Base-by-base conservation (phyloP, 805 yeast genomes). In the Pichia nanzhaoensis region DNA sequence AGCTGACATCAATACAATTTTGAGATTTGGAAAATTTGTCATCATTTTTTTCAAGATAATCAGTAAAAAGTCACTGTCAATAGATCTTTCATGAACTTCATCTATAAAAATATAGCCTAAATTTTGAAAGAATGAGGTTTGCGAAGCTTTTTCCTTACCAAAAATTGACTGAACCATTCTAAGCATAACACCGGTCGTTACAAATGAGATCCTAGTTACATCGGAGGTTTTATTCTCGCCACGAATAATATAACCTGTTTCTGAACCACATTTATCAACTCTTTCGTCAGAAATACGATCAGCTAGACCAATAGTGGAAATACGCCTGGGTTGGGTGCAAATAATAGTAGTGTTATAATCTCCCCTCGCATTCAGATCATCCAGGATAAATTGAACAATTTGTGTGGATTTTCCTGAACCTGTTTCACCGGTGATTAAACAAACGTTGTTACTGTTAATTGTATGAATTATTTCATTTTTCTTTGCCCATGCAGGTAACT, bases 321-420 rank as follows among this genome's bases (percentile, higher is more conserved):
- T 90, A 71, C 98, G 82, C 64, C 99, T 75, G 2, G 99, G 99
- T 63, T 91, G 98, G 0, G 97, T 89, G 64, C 96, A 89, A 1
- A 91, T 67, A 4, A 91, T 84, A 34, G 71, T 74, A 3, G 83
- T 73, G 20, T 65, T 61, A 50, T 71, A 81, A 49, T 75, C 76
- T 0, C 74, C 74, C 12, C 64, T 58, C 0, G 64, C 38, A 40
- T 75, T 70, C 47, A 86, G 56, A 34, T 79, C 70, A 59, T 91
- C 98, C 16, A 91, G 65, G 18, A 91, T 68, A 53, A 89, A 91
- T 60, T 91, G 99, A 5, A 88, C 96, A 5, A 87, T 78, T 60
- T 91, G 99, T 0, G 99, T 91, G 1, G 96, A 87, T 58, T 91
- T 91, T 54, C 98, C 98, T 1, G 97, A 90, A 55, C 98, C 98